Evolutionary conservation across 495 filamentous ascomycete genomes (phyloP).

Genomic region (Penicillium canescens): DNA sequence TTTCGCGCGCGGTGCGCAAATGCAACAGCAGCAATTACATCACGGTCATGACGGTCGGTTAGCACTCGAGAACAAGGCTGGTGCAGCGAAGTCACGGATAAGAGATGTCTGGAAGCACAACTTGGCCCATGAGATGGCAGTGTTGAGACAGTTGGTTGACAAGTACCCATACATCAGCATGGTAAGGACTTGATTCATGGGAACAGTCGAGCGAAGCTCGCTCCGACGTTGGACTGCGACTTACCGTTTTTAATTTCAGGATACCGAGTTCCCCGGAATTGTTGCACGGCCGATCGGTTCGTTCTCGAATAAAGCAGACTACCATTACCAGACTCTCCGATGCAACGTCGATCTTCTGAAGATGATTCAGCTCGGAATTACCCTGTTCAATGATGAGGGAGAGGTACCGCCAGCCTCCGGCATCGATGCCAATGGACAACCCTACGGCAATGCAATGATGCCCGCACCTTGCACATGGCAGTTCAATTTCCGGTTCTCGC

Average conservation of each 20-base stretch:
- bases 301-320: conserved; percentile 92
- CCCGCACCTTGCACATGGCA: conserved; percentile 91
- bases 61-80: conserved; percentile 42
- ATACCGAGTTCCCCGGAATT: conserved; percentile 96
- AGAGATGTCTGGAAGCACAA: conserved; percentile 94
- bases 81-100: conserved; percentile 69
- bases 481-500: conserved; percentile 97
- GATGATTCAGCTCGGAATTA: conserved; percentile 95
- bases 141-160: conserved; percentile 76
- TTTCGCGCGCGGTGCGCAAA: conserved; percentile 74
- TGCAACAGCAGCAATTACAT: conserved; percentile 64
- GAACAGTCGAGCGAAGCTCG: neutral
- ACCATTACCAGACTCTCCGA: conserved; percentile 96
- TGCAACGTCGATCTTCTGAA: conserved; percentile 97
- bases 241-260: conserved; percentile 50
- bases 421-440: conserved; percentile 55
- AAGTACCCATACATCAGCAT: conserved; percentile 94
- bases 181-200: conserved; percentile 57
- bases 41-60: conserved; percentile 52
- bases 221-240: neutral
- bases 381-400: conserved; percentile 83
- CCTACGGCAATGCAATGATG: conserved; percentile 53
- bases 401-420: conserved; percentile 73
- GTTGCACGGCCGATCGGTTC: conserved; percentile 92
- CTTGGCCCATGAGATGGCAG: conserved; percentile 82